A percentile compares a stretch with the other conserved stretches of the same genome.
phyloP scores from a whole-genome alignment of 305 asterid species.

The Petunia hybrid region DNA sequence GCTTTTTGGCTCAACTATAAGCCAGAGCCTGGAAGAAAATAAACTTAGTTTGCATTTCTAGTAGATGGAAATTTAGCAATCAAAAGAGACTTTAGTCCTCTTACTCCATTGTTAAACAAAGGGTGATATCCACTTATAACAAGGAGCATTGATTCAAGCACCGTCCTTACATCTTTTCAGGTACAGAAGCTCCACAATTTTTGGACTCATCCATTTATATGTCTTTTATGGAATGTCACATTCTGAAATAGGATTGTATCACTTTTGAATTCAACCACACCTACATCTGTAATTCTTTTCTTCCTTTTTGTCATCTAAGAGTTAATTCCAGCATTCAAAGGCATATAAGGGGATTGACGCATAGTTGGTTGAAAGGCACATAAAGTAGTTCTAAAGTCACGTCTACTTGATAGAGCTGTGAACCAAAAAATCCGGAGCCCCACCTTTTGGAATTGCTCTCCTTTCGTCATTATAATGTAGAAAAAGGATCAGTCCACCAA shows the following conservation, averaged over 20 bases:
- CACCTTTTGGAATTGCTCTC: constrained; percentile 90
- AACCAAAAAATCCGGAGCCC: not conserved
- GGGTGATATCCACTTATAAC: constrained; percentile 13
- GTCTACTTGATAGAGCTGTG: not conserved
- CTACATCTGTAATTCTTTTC: constrained; percentile 7
- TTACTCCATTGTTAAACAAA: not conserved
- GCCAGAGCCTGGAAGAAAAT: constrained; percentile 6
- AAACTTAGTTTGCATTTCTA: not conserved
- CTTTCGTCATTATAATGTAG: constrained; percentile 85
- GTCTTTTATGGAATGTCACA: not conserved
- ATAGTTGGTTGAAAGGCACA: not conserved
- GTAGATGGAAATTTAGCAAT: constrained; percentile 24
- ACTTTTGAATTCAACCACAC: not conserved
- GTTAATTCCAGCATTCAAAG: constrained; percentile 21
- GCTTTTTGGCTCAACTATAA: constrained; percentile 8
- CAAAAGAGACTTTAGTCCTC: constrained; percentile 9
- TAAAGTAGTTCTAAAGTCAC: not conserved
- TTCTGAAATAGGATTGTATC: constrained; percentile 1
- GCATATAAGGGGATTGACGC: not conserved
- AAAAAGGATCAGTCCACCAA: constrained; percentile 68
- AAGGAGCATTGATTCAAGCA: not conserved
- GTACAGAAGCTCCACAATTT: not conserved
- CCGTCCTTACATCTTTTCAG: not conserved
- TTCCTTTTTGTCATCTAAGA: not conserved
- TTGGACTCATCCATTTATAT: not conserved